Evolutionary conservation across 225 moss, liverwort and hornwort genomes (phyloP).

Genomic region (Climacium dendroides): DNA sequence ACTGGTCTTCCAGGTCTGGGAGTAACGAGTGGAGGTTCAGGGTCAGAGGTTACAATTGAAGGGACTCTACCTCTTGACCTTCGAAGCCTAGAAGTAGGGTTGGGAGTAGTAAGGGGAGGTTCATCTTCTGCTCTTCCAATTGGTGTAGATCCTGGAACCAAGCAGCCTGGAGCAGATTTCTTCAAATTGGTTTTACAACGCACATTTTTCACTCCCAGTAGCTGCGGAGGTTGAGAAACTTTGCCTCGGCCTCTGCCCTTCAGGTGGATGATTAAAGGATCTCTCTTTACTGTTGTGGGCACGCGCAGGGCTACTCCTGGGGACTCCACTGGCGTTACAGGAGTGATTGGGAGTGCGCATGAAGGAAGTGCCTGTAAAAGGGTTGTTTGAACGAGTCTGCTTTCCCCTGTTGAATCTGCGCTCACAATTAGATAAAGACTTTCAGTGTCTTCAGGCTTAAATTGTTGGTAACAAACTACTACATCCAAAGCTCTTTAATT

Average conservation of each 20-base stretch:
- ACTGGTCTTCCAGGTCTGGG: not conserved
- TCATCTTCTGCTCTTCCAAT: not conserved
- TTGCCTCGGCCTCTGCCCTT: constrained; percentile 15
- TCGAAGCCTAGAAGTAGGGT: not conserved
- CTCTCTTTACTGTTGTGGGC: not conserved
- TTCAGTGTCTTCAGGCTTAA: not conserved
- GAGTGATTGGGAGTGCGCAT: not conserved
- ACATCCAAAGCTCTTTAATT: not conserved
- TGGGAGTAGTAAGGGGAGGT: not conserved
- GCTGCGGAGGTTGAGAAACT: not conserved
- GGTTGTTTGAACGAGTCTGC: not conserved
- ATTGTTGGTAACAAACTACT: not conserved
- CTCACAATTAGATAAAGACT: not conserved
- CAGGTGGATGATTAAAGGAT: constrained; percentile 13
- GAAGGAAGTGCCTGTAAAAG: not conserved
- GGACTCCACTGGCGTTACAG: not conserved
- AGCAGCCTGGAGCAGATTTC: not conserved
- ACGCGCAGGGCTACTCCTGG: not conserved
- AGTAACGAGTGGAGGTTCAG: not conserved
- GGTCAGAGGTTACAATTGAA: not conserved
- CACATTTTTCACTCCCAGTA: not conserved
- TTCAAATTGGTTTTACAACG: not conserved
- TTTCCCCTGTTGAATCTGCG: not conserved
- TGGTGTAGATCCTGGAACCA: not conserved
- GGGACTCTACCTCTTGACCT: not conserved